Percentiles rank a stretch among this genome's conserved stretches.
Evolutionary conservation across 2,329 filamentous ascomycete genomes (phyloP).

Genomic region (Aurifilum marmelostoma): DNA sequence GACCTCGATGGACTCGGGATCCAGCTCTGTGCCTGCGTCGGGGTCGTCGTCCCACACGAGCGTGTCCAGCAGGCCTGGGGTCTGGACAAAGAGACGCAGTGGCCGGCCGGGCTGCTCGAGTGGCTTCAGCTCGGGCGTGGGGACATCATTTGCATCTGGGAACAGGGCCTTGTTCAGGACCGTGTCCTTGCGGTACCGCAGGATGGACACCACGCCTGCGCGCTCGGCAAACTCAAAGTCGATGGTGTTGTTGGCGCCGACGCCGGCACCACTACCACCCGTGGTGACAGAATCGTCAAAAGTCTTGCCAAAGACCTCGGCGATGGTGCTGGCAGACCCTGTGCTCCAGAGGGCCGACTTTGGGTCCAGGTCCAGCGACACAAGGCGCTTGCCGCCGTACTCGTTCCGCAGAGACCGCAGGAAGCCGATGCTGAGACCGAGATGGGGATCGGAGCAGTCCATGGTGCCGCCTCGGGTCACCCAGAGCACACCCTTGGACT

Average conservation of each 20-base stretch:
- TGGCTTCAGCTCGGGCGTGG: conserved; percentile 25
- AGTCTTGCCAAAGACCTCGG: background rate
- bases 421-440: conserved; percentile 33
- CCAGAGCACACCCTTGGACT: conserved; percentile 19
- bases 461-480: conserved; percentile 24
- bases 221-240: conserved; percentile 4
- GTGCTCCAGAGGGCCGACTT: background rate
- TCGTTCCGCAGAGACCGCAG: conserved; percentile 36
- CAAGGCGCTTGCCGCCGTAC: conserved; percentile 30
- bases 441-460: conserved; percentile 27
- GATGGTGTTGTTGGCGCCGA: background rate
- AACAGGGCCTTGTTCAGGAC: background rate
- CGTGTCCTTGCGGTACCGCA: background rate
- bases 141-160: conserved; percentile 21
- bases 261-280: too few species aligned
- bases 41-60: conserved; percentile 29
- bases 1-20: conserved; percentile 26
- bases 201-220: background rate
- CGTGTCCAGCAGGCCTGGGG: conserved; percentile 27
- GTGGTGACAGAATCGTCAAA: background rate
- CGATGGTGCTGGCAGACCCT: background rate
- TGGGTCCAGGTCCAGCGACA: conserved; percentile 37
- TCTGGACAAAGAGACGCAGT: conserved; percentile 25
- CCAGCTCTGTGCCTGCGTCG: conserved; percentile 18
- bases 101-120: conserved; percentile 22